Percentiles rank a stretch among this genome's conserved stretches.
Evolutionary conservation across 2,329 filamentous ascomycete species (phyloP).

Genomic region (Orbilia javanica): DNA sequence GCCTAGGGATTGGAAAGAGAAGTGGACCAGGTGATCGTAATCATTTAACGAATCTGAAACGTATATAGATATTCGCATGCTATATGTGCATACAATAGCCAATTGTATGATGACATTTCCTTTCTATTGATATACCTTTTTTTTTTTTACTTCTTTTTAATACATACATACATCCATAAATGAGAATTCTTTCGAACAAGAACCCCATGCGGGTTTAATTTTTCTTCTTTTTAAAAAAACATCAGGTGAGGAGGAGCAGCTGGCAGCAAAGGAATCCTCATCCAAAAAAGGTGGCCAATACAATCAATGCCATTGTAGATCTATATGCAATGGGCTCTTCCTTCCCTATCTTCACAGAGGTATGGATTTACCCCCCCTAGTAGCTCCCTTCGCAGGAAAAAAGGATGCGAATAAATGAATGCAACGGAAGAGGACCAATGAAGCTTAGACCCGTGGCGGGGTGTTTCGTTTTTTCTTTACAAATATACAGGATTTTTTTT

Average conservation of each 20-base stretch:
- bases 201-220: too few relatives aligned
- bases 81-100: neutral
- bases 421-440: slow-evolving; percentile 31
- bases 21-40: neutral
- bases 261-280: neutral
- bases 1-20: too few relatives aligned
- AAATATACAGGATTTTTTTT: too few relatives aligned
- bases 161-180: neutral
- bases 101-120: neutral
- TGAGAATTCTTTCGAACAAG: neutral
- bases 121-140: too few relatives aligned
- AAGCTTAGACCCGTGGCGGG: slow-evolving; percentile 47
- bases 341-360: too few relatives aligned
- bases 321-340: slow-evolving; percentile 1
- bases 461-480: too few relatives aligned
- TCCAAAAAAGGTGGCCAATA: neutral
- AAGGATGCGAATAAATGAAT: neutral
- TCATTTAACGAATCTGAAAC: neutral
- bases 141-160: neutral
- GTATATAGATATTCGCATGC: neutral
- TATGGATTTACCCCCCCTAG: neutral
- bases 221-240: neutral
- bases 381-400: neutral
- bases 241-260: slow-evolving; percentile 14
- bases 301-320: slow-evolving; percentile 10